Conservation (phyloP, 169 alveolate genomes). For the Plasmodium billcollinsi region DNA sequence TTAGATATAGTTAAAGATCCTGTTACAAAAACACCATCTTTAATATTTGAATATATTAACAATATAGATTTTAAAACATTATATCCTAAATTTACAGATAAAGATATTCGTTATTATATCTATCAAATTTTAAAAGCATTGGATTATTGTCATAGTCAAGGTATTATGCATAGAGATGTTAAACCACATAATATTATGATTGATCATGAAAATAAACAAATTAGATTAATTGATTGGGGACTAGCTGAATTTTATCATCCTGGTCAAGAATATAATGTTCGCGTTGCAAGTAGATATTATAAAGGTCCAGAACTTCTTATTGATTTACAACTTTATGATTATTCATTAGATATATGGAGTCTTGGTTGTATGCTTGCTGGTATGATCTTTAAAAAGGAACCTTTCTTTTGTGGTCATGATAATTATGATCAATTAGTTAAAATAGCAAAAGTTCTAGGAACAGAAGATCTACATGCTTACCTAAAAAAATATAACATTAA, state of each 20-base stretch:
- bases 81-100: slow-evolving; percentile 95
- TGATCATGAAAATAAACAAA: slow-evolving; percentile 92
- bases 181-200: slow-evolving; percentile 98
- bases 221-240: slow-evolving; percentile 99
- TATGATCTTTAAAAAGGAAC: slow-evolving; percentile 89
- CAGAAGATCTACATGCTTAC: slow-evolving; percentile 93
- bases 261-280: slow-evolving; percentile 98
- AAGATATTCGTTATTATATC: slow-evolving; percentile 96
- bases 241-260: slow-evolving; percentile 99
- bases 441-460: slow-evolving; percentile 97
- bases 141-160: slow-evolving; percentile 98
- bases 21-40: slow-evolving; percentile 95
- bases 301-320: slow-evolving; percentile 99
- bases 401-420: slow-evolving; percentile 93
- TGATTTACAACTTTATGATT: slow-evolving; percentile 96
- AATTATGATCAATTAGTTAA: slow-evolving; percentile 98
- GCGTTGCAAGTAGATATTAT: slow-evolving; percentile 98
- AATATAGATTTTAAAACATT: slow-evolving; percentile 93
- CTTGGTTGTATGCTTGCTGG: slow-evolving; percentile 99
- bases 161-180: slow-evolving; percentile 98
- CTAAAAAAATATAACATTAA: slow-evolving; percentile 91
- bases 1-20: slow-evolving; percentile 98
- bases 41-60: slow-evolving; percentile 92
- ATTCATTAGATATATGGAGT: slow-evolving; percentile 99
- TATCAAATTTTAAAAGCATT: slow-evolving; percentile 95